Base-by-base conservation (phyloP, 2,329 filamentous ascomycete species). In the Botryotinia globosa region DNA sequence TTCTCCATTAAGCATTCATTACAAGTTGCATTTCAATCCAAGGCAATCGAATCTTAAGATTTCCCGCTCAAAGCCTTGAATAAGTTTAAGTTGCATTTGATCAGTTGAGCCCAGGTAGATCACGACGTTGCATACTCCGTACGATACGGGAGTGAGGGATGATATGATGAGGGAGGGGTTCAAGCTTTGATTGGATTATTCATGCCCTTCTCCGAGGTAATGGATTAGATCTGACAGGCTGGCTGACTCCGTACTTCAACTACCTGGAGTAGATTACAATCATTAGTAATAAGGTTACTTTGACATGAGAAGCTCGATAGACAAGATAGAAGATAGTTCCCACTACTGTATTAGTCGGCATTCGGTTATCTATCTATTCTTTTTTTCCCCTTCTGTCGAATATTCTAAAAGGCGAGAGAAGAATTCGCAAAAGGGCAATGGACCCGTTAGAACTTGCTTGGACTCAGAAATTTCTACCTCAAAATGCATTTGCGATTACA, bases 101-200 rank as follows among this genome's bases (percentile, higher is more conserved):
- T 67, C 64, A 29, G 64, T 67, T 56, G 64, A 56, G 42, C 16
- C 48, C 34, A 54, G 54, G 39, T 32, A 67, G 22, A 56, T 42
- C 64, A 32, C 29, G 64, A 63, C 42, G 61, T 64, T 44, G 39
- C 9, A 64, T 67, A n/a, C n/a, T n/a, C n/a, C n/a, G n/a, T n/a
- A 42, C 48, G 48, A 67, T 67, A 56, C 37, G 64, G 64, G 64
- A 39, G 18, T 25, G 62, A 64, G 62, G 62, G 62, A 65, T 65
- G 62, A 34, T 64, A 25, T 64, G 34, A 67, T 54, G 45, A 54
- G 48, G 42, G 64, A 67, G 64, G 48, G 64, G 64, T 67, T 54
- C 18, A 68, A 56, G n/a, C 65, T 68, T 67, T 68, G 37, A 68
- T 68, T 68, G 65, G 65, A 58, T 68, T 32, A 44, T 68, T 68